phyloP scores from a whole-genome alignment of 1,284 basidiomycete species.

The Leccinum solheimii region DNA sequence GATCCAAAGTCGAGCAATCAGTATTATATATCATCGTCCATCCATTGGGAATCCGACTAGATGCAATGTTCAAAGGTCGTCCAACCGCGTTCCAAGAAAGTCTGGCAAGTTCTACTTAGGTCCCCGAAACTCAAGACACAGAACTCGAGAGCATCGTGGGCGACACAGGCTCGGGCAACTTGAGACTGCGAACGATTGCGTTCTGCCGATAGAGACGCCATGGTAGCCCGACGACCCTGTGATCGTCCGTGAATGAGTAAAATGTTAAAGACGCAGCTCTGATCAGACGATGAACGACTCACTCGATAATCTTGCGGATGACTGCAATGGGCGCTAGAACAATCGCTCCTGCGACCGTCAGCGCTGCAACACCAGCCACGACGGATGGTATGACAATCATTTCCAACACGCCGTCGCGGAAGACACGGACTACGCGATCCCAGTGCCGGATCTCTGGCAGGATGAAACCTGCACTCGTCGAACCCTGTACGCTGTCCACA shows the following conservation, averaged over 20 bases:
- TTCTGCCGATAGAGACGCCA: conserved; percentile 12
- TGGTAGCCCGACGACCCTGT: conserved; percentile 3
- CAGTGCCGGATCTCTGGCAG: conserved; percentile 13
- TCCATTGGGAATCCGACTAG: neutral
- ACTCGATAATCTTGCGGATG: conserved; percentile 7
- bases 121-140: neutral
- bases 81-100: neutral
- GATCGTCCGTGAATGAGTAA: neutral
- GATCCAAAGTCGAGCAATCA: neutral
- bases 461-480: conserved; percentile 9
- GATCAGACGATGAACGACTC: neutral
- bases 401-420: conserved; percentile 7
- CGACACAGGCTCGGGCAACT: neutral
- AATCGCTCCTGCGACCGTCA: conserved; percentile 6
- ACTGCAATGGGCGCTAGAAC: conserved; percentile 4
- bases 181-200: conserved; percentile 13
- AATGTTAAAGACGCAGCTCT: neutral
- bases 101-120: neutral
- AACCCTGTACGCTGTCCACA: conserved; percentile 14
- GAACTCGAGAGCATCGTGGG: neutral
- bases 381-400: conserved; percentile 9
- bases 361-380: neutral
- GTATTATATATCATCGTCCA: neutral
- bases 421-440: conserved; percentile 6
- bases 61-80: neutral